These are phyloP conservation scores for Xylaria cubensis DNA, from an alignment of 495 filamentous ascomycete species.

Conservation along the genomic window DNA sequence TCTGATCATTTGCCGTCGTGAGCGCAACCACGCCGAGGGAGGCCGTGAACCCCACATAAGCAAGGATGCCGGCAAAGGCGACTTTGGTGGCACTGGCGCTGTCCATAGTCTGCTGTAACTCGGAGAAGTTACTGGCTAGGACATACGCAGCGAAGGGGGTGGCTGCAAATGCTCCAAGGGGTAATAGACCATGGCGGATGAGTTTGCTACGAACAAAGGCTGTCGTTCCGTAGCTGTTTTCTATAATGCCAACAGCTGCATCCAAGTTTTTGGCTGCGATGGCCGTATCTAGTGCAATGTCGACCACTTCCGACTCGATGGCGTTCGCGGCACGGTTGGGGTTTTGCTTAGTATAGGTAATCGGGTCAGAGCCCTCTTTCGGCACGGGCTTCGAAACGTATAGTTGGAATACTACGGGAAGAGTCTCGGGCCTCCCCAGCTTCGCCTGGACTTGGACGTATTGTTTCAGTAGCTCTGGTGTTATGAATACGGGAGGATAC, in stretches of 20 bases:
- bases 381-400: slow-evolving; percentile 86
- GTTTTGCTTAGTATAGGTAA: slow-evolving; percentile 66
- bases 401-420: slow-evolving; percentile 80
- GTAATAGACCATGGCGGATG: slow-evolving; percentile 51
- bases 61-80: slow-evolving; percentile 77
- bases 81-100: slow-evolving; percentile 72
- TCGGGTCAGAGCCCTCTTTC: slow-evolving; percentile 60
- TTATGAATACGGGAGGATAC: slow-evolving; percentile 82
- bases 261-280: slow-evolving; percentile 77
- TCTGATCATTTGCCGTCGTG: slow-evolving; percentile 89
- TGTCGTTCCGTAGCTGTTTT: slow-evolving; percentile 74
- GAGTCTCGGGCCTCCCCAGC: slow-evolving; percentile 71
- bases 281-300: slow-evolving; percentile 75
- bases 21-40: slow-evolving; percentile 83
- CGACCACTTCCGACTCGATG: slow-evolving; percentile 69
- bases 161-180: slow-evolving; percentile 49
- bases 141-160: slow-evolving; percentile 75
- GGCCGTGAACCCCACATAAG: slow-evolving; percentile 79
- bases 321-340: slow-evolving; percentile 73
- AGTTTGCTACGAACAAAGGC: slow-evolving; percentile 75
- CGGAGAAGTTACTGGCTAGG: slow-evolving; percentile 65
- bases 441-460: slow-evolving; percentile 76
- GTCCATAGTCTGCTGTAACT: slow-evolving; percentile 74
- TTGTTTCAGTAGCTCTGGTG: slow-evolving; percentile 66
- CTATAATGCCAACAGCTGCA: slow-evolving; percentile 79